phyloP scores from a whole-genome alignment of 2,329 filamentous ascomycete species.

The Aspergillus unguis region DNA sequence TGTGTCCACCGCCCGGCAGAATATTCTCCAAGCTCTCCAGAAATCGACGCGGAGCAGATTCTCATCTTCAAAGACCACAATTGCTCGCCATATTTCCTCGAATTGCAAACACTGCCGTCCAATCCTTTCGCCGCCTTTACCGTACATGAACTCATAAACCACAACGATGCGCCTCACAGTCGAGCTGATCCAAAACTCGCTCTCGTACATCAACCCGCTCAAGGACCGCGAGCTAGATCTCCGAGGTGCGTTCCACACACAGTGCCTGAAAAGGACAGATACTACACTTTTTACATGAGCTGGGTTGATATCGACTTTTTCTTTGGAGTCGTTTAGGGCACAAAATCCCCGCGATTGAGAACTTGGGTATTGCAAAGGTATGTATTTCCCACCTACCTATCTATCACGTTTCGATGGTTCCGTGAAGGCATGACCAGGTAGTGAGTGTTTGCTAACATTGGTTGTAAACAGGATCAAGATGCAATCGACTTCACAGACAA shows the following conservation, averaged over 20 bases:
- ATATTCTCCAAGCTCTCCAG: constrained; percentile 5
- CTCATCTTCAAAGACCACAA: neutral
- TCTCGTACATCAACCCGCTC: constrained; percentile 97
- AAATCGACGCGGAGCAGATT: constrained; percentile 1
- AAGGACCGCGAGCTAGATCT: constrained; percentile 99
- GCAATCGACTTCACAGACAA: constrained; percentile 98
- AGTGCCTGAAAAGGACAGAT: constrained; percentile 83
- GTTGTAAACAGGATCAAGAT: constrained; percentile 72
- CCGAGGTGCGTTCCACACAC: constrained; percentile 72
- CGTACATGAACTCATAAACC: constrained; percentile 6
- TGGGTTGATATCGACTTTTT: constrained; percentile 75
- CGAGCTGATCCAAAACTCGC: constrained; percentile 88
- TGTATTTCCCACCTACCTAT: constrained; percentile 38
- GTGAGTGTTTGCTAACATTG: neutral
- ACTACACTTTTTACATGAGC: constrained; percentile 73
- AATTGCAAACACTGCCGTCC: neutral
- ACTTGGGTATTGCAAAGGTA: constrained; percentile 90
- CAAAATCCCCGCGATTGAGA: constrained; percentile 96
- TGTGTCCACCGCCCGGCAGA: constrained; percentile 12
- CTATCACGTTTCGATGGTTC: neutral
- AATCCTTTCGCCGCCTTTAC: neutral
- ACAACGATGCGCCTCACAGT: constrained; percentile 84
- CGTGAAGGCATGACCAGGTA: neutral
- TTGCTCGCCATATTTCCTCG: neutral
- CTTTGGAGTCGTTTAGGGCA: constrained; percentile 67